These are phyloP conservation scores for Aspergillus campestris DNA, from an alignment of 495 filamentous ascomycete genomes.

Conservation along the genomic window DNA sequence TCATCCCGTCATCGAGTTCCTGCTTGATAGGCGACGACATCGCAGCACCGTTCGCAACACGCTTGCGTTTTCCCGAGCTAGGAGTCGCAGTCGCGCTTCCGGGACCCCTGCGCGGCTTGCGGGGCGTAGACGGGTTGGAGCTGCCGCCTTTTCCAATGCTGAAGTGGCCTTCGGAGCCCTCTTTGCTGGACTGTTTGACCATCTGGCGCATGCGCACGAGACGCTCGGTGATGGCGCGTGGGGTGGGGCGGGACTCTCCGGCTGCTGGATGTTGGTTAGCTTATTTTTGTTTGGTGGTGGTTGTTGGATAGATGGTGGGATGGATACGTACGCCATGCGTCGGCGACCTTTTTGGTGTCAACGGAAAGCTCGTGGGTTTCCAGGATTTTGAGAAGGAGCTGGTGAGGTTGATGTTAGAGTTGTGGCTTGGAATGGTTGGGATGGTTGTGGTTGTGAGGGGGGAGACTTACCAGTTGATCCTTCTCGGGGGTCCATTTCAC, in stretches of 20 bases:
- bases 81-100: not conserved
- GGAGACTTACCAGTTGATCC: conserved; percentile 29
- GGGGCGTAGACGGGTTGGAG: conserved; percentile 9
- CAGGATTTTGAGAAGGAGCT: conserved; percentile 42
- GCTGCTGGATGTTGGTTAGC: conserved; percentile 2
- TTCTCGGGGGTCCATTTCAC: conserved; percentile 33
- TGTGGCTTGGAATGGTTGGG: not conserved
- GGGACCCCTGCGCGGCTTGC: conserved; percentile 4
- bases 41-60: not conserved
- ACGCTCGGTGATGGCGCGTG: conserved; percentile 42
- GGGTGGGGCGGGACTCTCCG: conserved; percentile 25
- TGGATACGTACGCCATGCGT: conserved; percentile 36
- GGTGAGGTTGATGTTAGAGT: conserved; percentile 1
- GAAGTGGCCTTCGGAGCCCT: conserved; percentile 6
- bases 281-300: not conserved
- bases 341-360: conserved; percentile 31
- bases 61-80: conserved; percentile 8
- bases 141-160: conserved; percentile 10
- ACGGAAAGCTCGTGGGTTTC: conserved; percentile 34
- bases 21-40: not conserved
- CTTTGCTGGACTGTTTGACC: conserved; percentile 7
- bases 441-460: not conserved
- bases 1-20: not conserved
- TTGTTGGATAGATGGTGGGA: not conserved
- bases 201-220: conserved; percentile 32